Evolutionary conservation across 2,329 filamentous ascomycete species (phyloP), one percentile per base, ranked within the genome.

Genomic region (Teratosphaeria zuluensis): DNA sequence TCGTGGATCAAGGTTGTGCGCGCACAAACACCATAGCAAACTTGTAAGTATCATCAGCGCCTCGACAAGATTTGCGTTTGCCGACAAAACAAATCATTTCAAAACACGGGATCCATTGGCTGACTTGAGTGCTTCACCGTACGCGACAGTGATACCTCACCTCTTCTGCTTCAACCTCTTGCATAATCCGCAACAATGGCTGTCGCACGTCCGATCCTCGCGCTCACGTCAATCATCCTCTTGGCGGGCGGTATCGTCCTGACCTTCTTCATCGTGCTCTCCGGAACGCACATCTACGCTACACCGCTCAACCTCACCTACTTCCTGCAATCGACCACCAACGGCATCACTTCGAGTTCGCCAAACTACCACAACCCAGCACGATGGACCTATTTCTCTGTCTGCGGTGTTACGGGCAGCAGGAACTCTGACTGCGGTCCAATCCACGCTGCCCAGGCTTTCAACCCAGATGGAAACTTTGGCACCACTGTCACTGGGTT

Each of bases 371-470:
- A 73, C 52, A 78, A 79, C 62, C 77, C 77, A 19, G 86, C 90
- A 12, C 86, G 92, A 76, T 97, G 92, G 92, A 95, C 91, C 38
- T 95, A 88, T 76, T 94, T 95, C 80, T 86, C 89, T 73, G 79
- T 95, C 62, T 95, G 92, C 76, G 84, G 85, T 56, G 78, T 78
- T 32, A 76, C 76, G 62, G 73, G 76, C 53, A 79, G 79, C 32
- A 73, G 85, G 70, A 78, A 78, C 56, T 75, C 71, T 56, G 73
- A 88, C 74, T 96, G 90, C 75, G 81, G 84, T 61, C 68, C 68
- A 1, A 73, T 82, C 2, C 80, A 84, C 19, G 87, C 85, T 0
- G 82, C 74, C 68, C 87, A 71, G 76, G 90, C 75, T 70, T 94
- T 79, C 80, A 89, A 80, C 65, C 83, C 83, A 14, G 63, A 68